phyloP scores from a whole-genome alignment of 2,329 filamentous ascomycete species.

The Phyllosticta capitalensis region DNA sequence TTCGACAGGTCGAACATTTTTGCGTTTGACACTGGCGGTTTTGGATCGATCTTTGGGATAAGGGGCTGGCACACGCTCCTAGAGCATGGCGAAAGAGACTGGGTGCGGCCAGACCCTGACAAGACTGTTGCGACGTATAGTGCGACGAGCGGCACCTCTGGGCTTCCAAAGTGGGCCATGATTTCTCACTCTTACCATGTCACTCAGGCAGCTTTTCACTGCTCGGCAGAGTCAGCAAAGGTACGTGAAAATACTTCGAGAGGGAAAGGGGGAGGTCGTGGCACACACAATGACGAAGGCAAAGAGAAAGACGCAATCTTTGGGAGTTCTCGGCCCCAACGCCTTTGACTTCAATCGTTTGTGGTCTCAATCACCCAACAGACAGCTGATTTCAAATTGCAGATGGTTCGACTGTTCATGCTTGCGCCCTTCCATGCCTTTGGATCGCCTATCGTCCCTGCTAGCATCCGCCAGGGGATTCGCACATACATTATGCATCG shows the following conservation, averaged over 20 bases:
- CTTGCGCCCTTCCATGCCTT: constrained; percentile 43
- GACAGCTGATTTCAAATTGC: background rate
- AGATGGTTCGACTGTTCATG: constrained; percentile 36
- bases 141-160: constrained; percentile 26
- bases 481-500: constrained; percentile 40
- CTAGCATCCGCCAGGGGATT: constrained; percentile 38
- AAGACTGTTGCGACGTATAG: constrained; percentile 20
- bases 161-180: constrained; percentile 26
- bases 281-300: no score
- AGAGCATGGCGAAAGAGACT: constrained; percentile 12
- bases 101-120: constrained; percentile 13
- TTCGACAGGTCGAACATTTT: constrained; percentile 23
- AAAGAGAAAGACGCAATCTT: no score
- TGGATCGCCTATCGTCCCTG: constrained; percentile 36
- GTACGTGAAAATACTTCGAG: background rate
- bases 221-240: background rate
- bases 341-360: no score
- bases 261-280: no score
- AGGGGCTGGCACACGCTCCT: constrained; percentile 18
- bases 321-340: no score
- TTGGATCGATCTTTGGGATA: background rate
- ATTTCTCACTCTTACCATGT: constrained; percentile 20
- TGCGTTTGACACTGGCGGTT: constrained; percentile 22
- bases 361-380: no score
- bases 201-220: constrained; percentile 5